Base-by-base conservation (phyloP, 345 rosid species). In the Pistacia vera region DNA sequence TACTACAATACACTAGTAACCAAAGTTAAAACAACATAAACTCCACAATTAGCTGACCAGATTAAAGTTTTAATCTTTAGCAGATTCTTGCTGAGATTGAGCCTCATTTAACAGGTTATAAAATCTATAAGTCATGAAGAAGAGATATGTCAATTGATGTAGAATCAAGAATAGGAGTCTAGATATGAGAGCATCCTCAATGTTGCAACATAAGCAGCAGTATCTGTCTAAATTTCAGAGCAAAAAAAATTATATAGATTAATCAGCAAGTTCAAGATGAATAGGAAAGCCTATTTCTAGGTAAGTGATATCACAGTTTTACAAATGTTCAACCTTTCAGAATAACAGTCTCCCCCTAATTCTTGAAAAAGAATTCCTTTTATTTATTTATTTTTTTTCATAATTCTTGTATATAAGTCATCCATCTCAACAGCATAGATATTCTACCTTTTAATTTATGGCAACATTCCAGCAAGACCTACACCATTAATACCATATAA, bases 201-300 rank as follows among this genome's bases (percentile, higher is more conserved):
- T 22, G 22, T 80, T 73, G 78, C 80, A 66, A 82, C 75, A 63
- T 70, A 75, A 28, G 74, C 65, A 66, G 55, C 20, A 63, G 51
- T 66, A 84, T 84, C 87, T 28, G 46, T 83, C 97, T 93, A 87
- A 57, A 84, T 76, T 64, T 78, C 71, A 63, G 64, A 68, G 75
- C 22, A 70, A 70, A 74, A 75, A 48, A 63, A 67, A 22, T 22
- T 8, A 59, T 10, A 59, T 35, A 20, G 22, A 69, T 33, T 33
- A 16, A 41, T 33, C 8, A 63, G n/a, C n/a, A 16, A 18, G n/a
- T 12, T 33, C 20, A 63, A 35, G 36, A 60, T 33, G 13, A 60
- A 25, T 60, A 25, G 11, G 63, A 36, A 25, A 0, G 0, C 2
- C 5, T 60, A 10, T 60, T 22, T 3, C 28, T 5, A 41, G 1